phyloP scores from a whole-genome alignment of 2,329 filamentous ascomycete species.

The Pseudogymnoascus sp. region DNA sequence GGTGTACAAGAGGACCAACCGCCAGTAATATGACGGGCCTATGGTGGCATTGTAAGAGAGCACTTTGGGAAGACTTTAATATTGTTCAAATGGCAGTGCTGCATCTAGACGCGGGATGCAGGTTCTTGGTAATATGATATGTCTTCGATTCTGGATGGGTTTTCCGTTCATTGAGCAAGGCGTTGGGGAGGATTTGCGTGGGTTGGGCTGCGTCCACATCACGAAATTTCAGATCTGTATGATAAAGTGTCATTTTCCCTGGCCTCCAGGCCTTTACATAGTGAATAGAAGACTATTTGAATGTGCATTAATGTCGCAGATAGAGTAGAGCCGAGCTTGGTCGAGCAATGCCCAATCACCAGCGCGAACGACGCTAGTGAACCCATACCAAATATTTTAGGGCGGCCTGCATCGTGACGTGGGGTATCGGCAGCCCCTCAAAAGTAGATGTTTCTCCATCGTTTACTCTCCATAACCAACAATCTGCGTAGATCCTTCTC shows the following conservation, averaged over 20 bases:
- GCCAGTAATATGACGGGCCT: neutral
- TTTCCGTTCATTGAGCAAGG: neutral
- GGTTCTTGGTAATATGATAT: neutral
- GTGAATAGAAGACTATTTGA: constrained; percentile 3
- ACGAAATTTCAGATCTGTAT: constrained; percentile 9
- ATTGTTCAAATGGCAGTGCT: constrained; percentile 2
- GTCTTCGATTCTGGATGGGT: constrained; percentile 1
- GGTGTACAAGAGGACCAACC: neutral
- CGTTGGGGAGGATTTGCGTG: constrained; percentile 1
- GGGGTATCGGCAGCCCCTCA: constrained; percentile 5
- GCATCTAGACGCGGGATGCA: neutral
- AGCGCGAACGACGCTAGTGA: neutral
- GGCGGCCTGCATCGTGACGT: constrained; percentile 1
- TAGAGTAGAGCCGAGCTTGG: neutral
- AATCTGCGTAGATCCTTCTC: neutral
- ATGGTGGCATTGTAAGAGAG: neutral
- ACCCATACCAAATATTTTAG: constrained; percentile 7
- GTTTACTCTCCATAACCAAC: neutral
- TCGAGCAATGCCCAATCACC: neutral
- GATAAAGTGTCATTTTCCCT: constrained; percentile 7
- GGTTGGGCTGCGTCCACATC: neutral
- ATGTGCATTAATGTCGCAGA: neutral
- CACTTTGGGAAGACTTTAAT: constrained; percentile 2
- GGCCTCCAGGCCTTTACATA: neutral
- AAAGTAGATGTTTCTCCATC: neutral